Base-by-base conservation (phyloP, 495 filamentous ascomycete genomes). In the Chlorociboria aeruginascens region DNA sequence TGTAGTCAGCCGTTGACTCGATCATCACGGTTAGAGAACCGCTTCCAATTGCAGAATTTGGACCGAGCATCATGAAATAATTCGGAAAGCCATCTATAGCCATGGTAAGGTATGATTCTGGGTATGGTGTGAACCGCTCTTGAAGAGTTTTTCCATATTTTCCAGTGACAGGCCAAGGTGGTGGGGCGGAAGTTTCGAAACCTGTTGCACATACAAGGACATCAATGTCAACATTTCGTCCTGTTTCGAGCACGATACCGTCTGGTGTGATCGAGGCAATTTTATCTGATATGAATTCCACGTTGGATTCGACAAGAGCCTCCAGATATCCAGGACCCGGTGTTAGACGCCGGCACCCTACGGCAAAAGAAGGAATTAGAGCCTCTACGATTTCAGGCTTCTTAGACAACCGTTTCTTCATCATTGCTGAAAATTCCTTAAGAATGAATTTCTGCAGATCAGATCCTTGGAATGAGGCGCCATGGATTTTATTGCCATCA, bases 241-340 rank as follows among this genome's bases (percentile, higher is more conserved):
- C 77, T 51, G 77, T 75, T 12, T 58, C 60, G 0, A 77, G 76
- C 31, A 73, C 60, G 49, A 82, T 73, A 6, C 76, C 77, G 1
- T 63, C 76, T 29, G 66, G 66, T 0, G 72, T 82, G 56, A 85
- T 77, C 7, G 63, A 61, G 39, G 69, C 54, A 58, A 86, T 86
- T 16, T 60, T 66, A 0, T 67, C 69, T 39, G 65, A 65, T 55
- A 83, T 74, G 50, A 78, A 78, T 43, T 68, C 65, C 28, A 81
- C 78, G 48, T 87, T 85, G 14, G 73, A 67, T 58, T 81, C 69
- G 1, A 70, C 63, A 39, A 88, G 61, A 11, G 82, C 74, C 52
- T 86, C 82, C 13, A 88, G 73, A 57, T 86, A 88, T 0, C 79
- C 81, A 7, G 78, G 78, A 0, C 82, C 83, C 0, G 82, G 82